Evolutionary conservation across 192 early-diverging fungal genomes (phyloP), one percentile per base, ranked within the genome.

Genomic region (Physocladia obscura): DNA sequence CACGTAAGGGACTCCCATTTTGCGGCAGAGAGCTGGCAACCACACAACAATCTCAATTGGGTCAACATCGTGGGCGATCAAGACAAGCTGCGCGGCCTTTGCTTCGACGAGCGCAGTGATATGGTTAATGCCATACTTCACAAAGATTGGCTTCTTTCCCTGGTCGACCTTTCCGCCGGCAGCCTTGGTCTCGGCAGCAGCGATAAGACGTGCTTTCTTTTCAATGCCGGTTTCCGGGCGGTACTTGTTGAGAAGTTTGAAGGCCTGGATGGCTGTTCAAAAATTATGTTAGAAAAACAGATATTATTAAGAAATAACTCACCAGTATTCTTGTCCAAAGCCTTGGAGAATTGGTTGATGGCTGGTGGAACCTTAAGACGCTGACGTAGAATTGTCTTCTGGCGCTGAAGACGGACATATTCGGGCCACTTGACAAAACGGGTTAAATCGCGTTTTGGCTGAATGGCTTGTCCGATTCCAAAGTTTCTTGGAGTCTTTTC

Each of bases 121-220:
- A 87, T 99, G 97, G 89, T 99, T 99, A 82, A 99, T 94, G 86
- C 97, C 97, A 85, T 95, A 94, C 93, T 99, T 98, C 86, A 99
- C 90, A 61, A 93, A 81, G 75, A 89, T 79, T 62, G 95, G 95
- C 93, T 98, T 98, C 86, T 93, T 92, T 72, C 89, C 81, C 71
- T 87, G 81, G 71, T 92, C 91, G 61, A 89, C 86, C 91, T 94
- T 93, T 84, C 88, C 87, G 40, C 88, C 89, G 69, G 91, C 90
- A 54, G 93, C 92, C 83, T 92, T 91, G 76, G 89, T 83, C 74
- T 91, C 91, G 60, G 96, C 97, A 78, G 90, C 88, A 55, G 87
- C 88, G 50, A 80, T 85, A 68, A 98, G 86, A 85, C 97, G 97
- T 58, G 86, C 75, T 84, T 91, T 92, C 92, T 99, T 99, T 85